Evolutionary conservation across 768 basidiomycete species (phyloP), one percentile per base, ranked within the genome.

Genomic region (Scleroderma citrinum): DNA sequence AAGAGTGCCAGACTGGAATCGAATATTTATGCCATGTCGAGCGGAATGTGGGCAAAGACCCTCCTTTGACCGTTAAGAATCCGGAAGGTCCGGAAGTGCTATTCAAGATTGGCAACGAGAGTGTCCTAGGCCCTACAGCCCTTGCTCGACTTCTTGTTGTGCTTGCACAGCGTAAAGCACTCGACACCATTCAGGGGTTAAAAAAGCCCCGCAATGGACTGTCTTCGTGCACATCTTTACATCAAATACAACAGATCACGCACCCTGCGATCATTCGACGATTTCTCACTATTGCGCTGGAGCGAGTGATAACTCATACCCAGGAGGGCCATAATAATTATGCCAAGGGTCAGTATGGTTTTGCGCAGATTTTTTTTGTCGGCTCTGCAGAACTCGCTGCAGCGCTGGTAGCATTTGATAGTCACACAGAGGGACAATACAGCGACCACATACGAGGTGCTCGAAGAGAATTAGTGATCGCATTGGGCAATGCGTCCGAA

Each of bases 401-500:
- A 12, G 64, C 61, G 2, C 31, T 70, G n/a, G 52, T 68, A 7
- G 53, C 59, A 11, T 64, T 70, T 41, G 65, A 69, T 45, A 54
- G 47, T 2, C 61, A 56, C 5, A 63, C 68, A 0, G 46, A 59
- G 23, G 64, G 64, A 11, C 50, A 53, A 26, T 66, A 60, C 36
- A 32, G 43, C 13, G 38, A 50, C 5, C 45, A 56, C 14, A 41
- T 65, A n/a, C n/a, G n/a, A 2, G 66, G 60, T n/a, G 57, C 56
- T 11, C 49, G 60, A 37, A 61, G 54, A 38, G 67, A 70, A 46
- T 51, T 64, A 3, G 68, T 67, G 0, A 54, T 66, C 13, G 67
- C 62, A 30, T 46, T 70, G 17, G 64, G 64, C 0, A 68, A 70
- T 47, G 67, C 66, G n/a, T 65, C 69, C 5, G 67, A 70, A 56